These are phyloP conservation scores for Eucalyptus albens DNA, from an alignment of 345 rosid genomes.

Conservation along the genomic window DNA sequence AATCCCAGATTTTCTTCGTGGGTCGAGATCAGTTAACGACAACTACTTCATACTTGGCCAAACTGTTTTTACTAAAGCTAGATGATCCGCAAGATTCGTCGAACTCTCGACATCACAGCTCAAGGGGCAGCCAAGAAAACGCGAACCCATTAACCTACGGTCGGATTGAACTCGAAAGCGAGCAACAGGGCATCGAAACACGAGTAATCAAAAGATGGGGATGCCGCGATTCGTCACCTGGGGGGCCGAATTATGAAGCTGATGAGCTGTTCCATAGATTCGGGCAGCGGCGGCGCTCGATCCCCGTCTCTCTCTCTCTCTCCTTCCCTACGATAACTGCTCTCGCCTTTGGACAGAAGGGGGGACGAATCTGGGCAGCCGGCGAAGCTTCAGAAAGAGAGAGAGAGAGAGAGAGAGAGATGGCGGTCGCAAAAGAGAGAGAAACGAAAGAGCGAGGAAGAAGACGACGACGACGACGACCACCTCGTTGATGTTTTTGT, in stretches of 20 bases:
- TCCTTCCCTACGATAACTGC: not conserved
- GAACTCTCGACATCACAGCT: not conserved
- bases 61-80: not conserved
- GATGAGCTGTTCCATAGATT: slow-evolving; percentile 75
- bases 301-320: not conserved
- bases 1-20: not conserved
- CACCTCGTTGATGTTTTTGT: not conserved
- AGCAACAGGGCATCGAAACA: not conserved
- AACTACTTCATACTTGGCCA: not conserved
- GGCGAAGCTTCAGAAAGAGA: not conserved
- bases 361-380: not conserved
- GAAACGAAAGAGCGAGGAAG: not conserved
- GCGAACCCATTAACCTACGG: not conserved
- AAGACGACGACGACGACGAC: not conserved
- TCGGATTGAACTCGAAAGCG: not conserved
- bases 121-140: not conserved
- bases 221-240: slow-evolving; percentile 28
- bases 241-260: slow-evolving; percentile 97
- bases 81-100: not conserved
- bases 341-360: not conserved
- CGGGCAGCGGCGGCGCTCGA: not conserved
- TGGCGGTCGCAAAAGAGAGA: not conserved
- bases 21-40: not conserved
- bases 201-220: not conserved
- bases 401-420: not conserved